Conservation (phyloP, 2,329 filamentous ascomycete genomes). For the Nigrospora sphaerica region DNA sequence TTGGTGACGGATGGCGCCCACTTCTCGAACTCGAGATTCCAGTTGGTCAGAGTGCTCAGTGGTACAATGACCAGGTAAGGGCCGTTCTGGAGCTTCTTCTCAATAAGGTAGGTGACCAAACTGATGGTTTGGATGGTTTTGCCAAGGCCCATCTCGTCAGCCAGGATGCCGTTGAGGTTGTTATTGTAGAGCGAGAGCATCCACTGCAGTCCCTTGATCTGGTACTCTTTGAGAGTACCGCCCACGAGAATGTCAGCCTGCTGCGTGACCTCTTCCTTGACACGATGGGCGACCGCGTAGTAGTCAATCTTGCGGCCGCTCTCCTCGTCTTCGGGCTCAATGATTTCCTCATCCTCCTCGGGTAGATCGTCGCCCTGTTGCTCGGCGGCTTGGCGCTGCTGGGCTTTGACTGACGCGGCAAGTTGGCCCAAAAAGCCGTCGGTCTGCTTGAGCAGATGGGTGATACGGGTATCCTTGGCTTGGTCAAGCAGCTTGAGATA, state of each 20-base stretch:
- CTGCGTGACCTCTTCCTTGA: constrained; percentile 82
- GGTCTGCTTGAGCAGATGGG: constrained; percentile 91
- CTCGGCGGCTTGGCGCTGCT: constrained; percentile 78
- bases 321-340: constrained; percentile 63
- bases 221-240: constrained; percentile 92
- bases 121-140: constrained; percentile 99
- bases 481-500: constrained; percentile 97
- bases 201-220: constrained; percentile 97
- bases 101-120: constrained; percentile 93
- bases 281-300: constrained; percentile 93
- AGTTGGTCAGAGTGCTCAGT: constrained; percentile 94
- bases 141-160: constrained; percentile 98
- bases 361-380: constrained; percentile 63
- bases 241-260: constrained; percentile 86
- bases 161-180: constrained; percentile 96
- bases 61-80: constrained; percentile 97
- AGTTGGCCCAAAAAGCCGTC: constrained; percentile 96
- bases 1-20: constrained; percentile 85
- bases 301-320: constrained; percentile 85
- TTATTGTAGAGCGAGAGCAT: constrained; percentile 99
- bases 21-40: constrained; percentile 98
- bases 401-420: constrained; percentile 86
- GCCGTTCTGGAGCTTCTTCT: constrained; percentile 84
- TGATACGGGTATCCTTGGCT: constrained; percentile 98
- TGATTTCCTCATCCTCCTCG: constrained; percentile 60